Conservation (phyloP, 345 rosid species). For the Geranium brycei region DNA sequence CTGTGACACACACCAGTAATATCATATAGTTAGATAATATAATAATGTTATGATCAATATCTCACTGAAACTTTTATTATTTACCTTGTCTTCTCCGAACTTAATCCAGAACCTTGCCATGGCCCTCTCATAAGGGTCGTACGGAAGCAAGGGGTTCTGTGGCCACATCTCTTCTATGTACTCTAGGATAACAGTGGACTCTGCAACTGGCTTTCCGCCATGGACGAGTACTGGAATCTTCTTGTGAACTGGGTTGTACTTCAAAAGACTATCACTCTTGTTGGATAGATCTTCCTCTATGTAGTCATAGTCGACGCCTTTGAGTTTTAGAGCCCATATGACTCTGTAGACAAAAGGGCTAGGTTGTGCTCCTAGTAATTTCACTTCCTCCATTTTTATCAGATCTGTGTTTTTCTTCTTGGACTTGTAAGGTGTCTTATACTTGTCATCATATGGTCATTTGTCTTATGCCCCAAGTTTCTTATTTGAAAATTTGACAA, state of each 20-base stretch:
- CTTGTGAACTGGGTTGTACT: slow-evolving; percentile 25
- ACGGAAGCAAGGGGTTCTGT: slow-evolving; percentile 15
- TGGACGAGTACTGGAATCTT: slow-evolving; percentile 30
- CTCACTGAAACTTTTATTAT: not conserved
- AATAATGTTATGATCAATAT: not conserved
- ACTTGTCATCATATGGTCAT: not conserved
- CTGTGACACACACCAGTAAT: not conserved
- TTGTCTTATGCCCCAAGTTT: not conserved
- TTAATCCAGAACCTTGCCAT: slow-evolving; percentile 22
- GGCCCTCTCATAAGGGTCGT: slow-evolving; percentile 14
- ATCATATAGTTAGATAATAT: not conserved
- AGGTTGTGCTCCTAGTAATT: slow-evolving; percentile 24
- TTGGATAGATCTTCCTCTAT: slow-evolving; percentile 17
- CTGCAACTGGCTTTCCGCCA: slow-evolving; percentile 18
- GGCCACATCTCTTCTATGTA: slow-evolving; percentile 24
- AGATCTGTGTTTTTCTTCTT: not conserved
- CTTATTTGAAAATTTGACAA: not conserved
- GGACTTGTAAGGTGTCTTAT: not conserved
- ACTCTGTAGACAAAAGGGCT: slow-evolving; percentile 22
- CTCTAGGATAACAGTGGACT: slow-evolving; percentile 21
- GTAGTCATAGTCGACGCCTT: slow-evolving; percentile 19
- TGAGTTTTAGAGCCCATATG: slow-evolving; percentile 26
- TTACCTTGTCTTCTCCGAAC: slow-evolving; percentile 21
- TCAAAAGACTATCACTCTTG: slow-evolving; percentile 27
- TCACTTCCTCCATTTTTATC: slow-evolving; percentile 17